A percentile compares a stretch with the other conserved stretches of the same genome.
These are phyloP conservation scores for Flaveria bidentis DNA, from an alignment of 129 eudicot genomes.

Conservation along the genomic window DNA sequence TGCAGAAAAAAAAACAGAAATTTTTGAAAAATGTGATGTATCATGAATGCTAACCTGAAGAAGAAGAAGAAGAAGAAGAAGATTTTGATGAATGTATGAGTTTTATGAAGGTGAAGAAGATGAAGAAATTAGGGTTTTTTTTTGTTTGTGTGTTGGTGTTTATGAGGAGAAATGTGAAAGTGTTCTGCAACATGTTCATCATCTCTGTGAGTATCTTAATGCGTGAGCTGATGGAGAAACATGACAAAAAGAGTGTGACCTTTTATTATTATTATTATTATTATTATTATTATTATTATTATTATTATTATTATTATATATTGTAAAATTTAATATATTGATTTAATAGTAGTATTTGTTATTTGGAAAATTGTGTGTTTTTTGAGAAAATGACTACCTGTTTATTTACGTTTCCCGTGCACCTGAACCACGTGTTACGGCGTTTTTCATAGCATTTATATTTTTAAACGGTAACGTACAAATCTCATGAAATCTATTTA, in stretches of 20 bases:
- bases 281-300: too few relatives aligned
- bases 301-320: not conserved
- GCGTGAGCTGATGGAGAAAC: slow-evolving; percentile 32
- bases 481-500: too few relatives aligned
- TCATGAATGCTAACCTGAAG: not conserved
- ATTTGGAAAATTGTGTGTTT: slow-evolving; percentile 21
- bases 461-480: not conserved
- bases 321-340: not conserved
- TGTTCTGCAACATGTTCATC: too few relatives aligned
- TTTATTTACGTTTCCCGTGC: slow-evolving; percentile 26
- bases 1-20: not conserved
- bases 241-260: slow-evolving; percentile 51
- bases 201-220: slow-evolving; percentile 25
- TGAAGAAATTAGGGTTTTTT: slow-evolving; percentile 28
- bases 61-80: slow-evolving; percentile 11
- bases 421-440: slow-evolving; percentile 36
- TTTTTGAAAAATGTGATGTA: slow-evolving; percentile 8
- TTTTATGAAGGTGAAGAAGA: slow-evolving; percentile 13
- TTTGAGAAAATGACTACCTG: slow-evolving; percentile 30
- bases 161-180: too few relatives aligned
- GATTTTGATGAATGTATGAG: not conserved
- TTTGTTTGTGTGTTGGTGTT: not conserved
- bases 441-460: not conserved
- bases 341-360: not conserved
- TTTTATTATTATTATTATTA: not conserved